These are phyloP conservation scores for Plenodomus tracheiphilus DNA, from an alignment of 2,329 filamentous ascomycete species.

Conservation along the genomic window DNA sequence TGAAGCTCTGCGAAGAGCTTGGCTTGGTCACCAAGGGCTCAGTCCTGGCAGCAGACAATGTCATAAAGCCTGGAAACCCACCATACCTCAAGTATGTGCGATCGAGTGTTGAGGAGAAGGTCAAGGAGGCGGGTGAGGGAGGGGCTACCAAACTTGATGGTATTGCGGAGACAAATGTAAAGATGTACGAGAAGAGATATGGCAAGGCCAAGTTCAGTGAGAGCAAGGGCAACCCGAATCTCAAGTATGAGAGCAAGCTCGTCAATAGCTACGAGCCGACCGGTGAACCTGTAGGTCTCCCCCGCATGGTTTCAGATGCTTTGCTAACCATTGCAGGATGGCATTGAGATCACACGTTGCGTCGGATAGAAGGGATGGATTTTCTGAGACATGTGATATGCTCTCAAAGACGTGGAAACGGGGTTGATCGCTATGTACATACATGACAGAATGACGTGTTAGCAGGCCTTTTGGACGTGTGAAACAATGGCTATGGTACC, in stretches of 20 bases:
- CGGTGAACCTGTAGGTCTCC: slow-evolving; percentile 61
- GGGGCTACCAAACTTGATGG: slow-evolving; percentile 42
- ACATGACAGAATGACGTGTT: neutral
- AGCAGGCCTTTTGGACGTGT: neutral
- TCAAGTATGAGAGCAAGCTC: slow-evolving; percentile 68
- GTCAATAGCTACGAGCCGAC: slow-evolving; percentile 69
- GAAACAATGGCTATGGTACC: too few relatives aligned
- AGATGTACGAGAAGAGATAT: slow-evolving; percentile 54
- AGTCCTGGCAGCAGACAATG: slow-evolving; percentile 70
- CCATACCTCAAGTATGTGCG: slow-evolving; percentile 72
- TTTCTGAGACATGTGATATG: neutral
- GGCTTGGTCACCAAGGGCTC: slow-evolving; percentile 65
- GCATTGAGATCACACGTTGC: slow-evolving; percentile 67
- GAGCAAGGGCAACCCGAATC: slow-evolving; percentile 61
- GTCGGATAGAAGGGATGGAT: slow-evolving; percentile 19
- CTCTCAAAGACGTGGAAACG: neutral
- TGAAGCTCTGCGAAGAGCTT: slow-evolving; percentile 76
- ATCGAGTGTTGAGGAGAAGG: slow-evolving; percentile 66
- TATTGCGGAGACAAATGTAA: slow-evolving; percentile 52
- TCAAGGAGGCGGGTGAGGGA: slow-evolving; percentile 39
- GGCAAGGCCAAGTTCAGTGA: slow-evolving; percentile 50
- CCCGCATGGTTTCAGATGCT: neutral
- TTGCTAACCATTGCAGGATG: slow-evolving; percentile 55
- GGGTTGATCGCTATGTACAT: neutral
- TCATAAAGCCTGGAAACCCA: slow-evolving; percentile 72